Conservation (phyloP, 139 green algal species). For the Chlorella sp. region DNA sequence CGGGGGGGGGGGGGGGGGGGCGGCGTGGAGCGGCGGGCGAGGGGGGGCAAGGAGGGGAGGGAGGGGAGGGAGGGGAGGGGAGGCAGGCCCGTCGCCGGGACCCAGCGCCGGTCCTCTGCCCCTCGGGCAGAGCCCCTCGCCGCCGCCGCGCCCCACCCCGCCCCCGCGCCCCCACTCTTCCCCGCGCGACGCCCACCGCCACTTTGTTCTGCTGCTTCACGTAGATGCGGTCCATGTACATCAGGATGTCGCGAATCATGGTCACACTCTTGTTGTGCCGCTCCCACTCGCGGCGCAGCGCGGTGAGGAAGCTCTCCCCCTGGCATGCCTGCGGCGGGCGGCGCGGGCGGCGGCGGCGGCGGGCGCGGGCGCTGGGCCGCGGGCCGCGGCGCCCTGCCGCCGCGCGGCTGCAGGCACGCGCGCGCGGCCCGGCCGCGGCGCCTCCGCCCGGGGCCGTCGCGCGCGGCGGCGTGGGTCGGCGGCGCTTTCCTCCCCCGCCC, state of each 20-base stretch:
- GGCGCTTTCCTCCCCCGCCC: too few relatives aligned
- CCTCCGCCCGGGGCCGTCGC: too few relatives aligned
- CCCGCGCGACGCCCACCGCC: too few relatives aligned
- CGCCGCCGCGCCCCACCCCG: not conserved
- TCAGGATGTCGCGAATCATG: constrained; percentile 98
- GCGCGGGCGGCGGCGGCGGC: not conserved
- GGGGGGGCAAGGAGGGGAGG: not conserved
- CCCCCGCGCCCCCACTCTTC: not conserved
- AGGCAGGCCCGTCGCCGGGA: too few relatives aligned
- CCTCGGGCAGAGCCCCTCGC: too few relatives aligned
- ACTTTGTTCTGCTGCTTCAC: constrained; percentile 90
- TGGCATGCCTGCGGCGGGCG: constrained; percentile 38
- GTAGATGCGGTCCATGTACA: constrained; percentile 99
- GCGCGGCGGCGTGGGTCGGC: too few relatives aligned
- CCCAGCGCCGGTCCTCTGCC: too few relatives aligned
- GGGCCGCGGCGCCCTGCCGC: too few relatives aligned
- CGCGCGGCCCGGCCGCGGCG: too few relatives aligned
- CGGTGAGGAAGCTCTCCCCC: constrained; percentile 82
- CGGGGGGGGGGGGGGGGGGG: not conserved
- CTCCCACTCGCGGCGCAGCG: constrained; percentile 87
- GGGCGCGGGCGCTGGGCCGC: not conserved
- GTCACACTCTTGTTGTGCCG: constrained; percentile 94
- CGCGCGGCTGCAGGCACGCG: too few relatives aligned
- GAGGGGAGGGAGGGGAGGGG: too few relatives aligned
- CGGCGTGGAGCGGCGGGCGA: too few relatives aligned